Percentiles rank a stretch among this genome's conserved stretches.
These are phyloP conservation scores for Phascolomyces articulosus DNA, from an alignment of 371 early-diverging fungal genomes.

Conservation along the genomic window DNA sequence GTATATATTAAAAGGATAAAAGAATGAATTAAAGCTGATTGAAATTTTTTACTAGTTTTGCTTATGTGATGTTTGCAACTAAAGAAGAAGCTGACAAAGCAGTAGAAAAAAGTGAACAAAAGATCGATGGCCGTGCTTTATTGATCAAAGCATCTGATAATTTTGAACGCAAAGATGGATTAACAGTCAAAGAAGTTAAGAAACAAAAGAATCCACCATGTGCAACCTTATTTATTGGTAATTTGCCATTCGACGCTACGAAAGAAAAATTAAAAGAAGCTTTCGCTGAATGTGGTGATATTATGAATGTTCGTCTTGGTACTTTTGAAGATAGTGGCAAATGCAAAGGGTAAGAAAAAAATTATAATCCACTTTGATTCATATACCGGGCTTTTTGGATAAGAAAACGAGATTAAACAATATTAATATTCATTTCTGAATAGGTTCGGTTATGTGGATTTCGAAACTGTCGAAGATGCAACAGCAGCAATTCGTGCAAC, in stretches of 20 bases:
- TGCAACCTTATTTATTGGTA: conserved; percentile 83
- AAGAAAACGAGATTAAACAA: no score
- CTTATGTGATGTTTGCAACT: conserved; percentile 14
- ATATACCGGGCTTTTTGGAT: no score
- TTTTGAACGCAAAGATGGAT: conserved; percentile 58
- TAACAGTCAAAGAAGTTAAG: conserved; percentile 34
- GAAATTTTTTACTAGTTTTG: conserved; percentile 18
- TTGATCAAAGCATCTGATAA: conserved; percentile 72
- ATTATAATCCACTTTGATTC: conserved; percentile 6
- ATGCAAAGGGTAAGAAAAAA: conserved; percentile 9
- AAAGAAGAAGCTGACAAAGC: conserved; percentile 58
- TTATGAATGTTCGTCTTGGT: conserved; percentile 69
- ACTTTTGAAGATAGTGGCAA: conserved; percentile 69
- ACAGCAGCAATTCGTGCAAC: conserved; percentile 64
- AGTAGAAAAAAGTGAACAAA: conserved; percentile 60
- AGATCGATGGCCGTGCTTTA: conserved; percentile 63
- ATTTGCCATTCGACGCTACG: conserved; percentile 74
- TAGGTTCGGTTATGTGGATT: conserved; percentile 74
- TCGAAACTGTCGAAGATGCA: conserved; percentile 62
- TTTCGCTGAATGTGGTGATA: conserved; percentile 67
- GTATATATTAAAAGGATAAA: neutral
- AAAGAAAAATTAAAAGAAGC: conserved; percentile 61
- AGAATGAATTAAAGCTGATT: neutral
- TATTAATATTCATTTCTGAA: no score
- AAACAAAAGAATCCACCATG: conserved; percentile 53